Conservation (phyloP, 257 asterid species). For the Nicotiana tabacum region DNA sequence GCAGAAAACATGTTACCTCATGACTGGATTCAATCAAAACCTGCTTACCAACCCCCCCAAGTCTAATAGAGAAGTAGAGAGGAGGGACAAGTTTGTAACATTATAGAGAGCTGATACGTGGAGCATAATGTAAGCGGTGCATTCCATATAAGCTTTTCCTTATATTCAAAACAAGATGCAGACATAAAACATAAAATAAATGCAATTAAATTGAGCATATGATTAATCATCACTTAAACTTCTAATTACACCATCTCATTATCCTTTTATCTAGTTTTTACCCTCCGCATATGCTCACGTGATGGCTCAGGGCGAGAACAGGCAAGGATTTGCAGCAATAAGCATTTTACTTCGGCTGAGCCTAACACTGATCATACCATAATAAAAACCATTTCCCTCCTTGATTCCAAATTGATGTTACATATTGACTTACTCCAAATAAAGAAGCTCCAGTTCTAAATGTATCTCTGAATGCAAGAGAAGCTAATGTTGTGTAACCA, state of each 20-base stretch:
- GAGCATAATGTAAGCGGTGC: background rate
- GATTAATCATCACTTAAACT: background rate
- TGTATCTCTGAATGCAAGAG: conserved; percentile 75
- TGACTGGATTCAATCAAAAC: background rate
- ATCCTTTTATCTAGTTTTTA: background rate
- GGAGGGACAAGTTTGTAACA: background rate
- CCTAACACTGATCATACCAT: background rate
- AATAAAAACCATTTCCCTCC: background rate
- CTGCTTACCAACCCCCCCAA: background rate
- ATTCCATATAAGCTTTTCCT: background rate
- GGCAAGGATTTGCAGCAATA: background rate
- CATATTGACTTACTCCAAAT: conserved; percentile 75
- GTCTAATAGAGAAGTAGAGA: background rate
- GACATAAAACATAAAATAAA: background rate
- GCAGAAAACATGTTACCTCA: background rate
- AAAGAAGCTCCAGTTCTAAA: conserved; percentile 91
- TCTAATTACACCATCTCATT: background rate
- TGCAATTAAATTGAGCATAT: background rate
- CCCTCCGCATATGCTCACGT: background rate
- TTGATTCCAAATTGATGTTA: background rate
- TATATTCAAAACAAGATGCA: background rate
- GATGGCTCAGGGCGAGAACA: background rate
- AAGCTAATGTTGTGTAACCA: conserved; percentile 91
- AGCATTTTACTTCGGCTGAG: background rate
- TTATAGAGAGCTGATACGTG: background rate